These are phyloP conservation scores for Cladobotryum protrusum DNA, from an alignment of 2,329 filamentous ascomycete genomes.

Conservation along the genomic window DNA sequence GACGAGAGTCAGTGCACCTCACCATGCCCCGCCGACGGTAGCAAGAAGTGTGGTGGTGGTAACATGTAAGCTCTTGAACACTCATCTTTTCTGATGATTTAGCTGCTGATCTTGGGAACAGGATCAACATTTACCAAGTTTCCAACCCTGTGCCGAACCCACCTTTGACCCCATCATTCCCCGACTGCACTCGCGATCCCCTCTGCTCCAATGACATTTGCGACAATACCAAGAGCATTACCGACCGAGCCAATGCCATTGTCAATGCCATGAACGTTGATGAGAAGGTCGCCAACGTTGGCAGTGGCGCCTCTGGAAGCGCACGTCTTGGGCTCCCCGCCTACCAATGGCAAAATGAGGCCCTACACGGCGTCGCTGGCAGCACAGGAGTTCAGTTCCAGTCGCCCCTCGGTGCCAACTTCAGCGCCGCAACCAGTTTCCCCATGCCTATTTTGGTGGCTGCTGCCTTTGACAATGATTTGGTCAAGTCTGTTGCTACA, in stretches of 20 bases:
- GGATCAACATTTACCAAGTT: conserved; percentile 14
- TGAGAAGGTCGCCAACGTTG: conserved; percentile 28
- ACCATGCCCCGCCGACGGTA: conserved; percentile 10
- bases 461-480: conserved; percentile 57
- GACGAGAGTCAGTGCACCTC: conserved; percentile 12
- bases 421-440: conserved; percentile 57
- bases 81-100: not conserved
- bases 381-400: conserved; percentile 41
- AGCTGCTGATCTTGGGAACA: not conserved
- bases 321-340: conserved; percentile 49
- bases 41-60: conserved; percentile 10
- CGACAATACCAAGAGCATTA: conserved; percentile 28
- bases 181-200: conserved; percentile 21
- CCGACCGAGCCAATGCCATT: conserved; percentile 24
- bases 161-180: conserved; percentile 13
- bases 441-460: conserved; percentile 57
- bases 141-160: conserved; percentile 10
- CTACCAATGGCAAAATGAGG: conserved; percentile 59
- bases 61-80: conserved; percentile 10
- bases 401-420: conserved; percentile 28
- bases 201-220: conserved; percentile 37
- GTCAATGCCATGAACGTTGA: conserved; percentile 26
- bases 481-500: conserved; percentile 51
- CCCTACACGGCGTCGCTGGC: conserved; percentile 54
- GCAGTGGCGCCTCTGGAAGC: conserved; percentile 31